Percentiles rank a stretch among this genome's conserved stretches.
Evolutionary conservation across 345 rosid genomes (phyloP).

Genomic region (Citrus sp.): DNA sequence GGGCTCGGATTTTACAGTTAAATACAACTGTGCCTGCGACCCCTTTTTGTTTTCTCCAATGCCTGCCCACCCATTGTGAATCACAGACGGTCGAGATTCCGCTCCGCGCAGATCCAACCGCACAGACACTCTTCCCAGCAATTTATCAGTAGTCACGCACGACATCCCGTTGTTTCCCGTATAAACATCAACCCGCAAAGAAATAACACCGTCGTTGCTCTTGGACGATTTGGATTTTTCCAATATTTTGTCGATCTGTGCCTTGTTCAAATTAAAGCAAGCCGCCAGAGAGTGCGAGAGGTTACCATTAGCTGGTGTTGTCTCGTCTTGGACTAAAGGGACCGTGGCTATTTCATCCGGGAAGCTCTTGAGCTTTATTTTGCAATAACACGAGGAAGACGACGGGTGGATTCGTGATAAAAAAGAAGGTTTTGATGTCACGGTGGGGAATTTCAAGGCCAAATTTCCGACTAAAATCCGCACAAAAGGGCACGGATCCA

Average conservation of each 20-base stretch:
- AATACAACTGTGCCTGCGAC: conserved; percentile 41
- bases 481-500: conserved; percentile 97
- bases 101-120: conserved; percentile 58
- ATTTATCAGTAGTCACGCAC: conserved; percentile 46
- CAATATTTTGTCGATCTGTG: conserved; percentile 37
- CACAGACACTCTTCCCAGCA: conserved; percentile 55
- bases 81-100: conserved; percentile 44
- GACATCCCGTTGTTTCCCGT: conserved; percentile 29
- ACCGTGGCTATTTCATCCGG: conserved; percentile 42
- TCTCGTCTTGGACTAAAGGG: conserved; percentile 26
- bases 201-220: conserved; percentile 6
- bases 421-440: conserved; percentile 26
- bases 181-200: conserved; percentile 48
- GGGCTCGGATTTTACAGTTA: conserved; percentile 62
- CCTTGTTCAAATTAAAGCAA: conserved; percentile 53
- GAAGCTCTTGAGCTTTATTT: conserved; percentile 55
- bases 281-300: conserved; percentile 52
- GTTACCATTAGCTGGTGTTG: conserved; percentile 12
- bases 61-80: conserved; percentile 77
- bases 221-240: conserved; percentile 22
- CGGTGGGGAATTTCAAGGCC: conserved; percentile 52
- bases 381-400: conserved; percentile 46
- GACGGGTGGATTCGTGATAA: conserved; percentile 26
- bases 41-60: conserved; percentile 37
- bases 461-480: conserved; percentile 79